These are phyloP conservation scores for Backusella psychrophila DNA, from an alignment of 192 early-diverging fungal genomes.

Conservation along the genomic window DNA sequence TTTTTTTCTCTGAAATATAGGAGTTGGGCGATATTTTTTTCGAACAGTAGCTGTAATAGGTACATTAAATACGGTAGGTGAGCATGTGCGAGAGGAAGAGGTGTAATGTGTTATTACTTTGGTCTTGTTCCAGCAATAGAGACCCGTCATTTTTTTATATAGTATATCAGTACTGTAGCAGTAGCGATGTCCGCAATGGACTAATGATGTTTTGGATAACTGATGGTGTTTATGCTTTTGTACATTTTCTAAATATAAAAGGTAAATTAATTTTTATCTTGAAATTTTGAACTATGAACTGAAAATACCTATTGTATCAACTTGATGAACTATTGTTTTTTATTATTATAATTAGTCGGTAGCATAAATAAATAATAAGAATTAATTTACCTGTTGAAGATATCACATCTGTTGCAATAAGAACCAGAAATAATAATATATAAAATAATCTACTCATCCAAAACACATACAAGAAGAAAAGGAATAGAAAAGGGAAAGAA, in stretches of 20 bases:
- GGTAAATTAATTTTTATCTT: background rate
- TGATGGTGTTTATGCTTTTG: background rate
- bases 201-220: background rate
- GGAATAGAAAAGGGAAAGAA: background rate
- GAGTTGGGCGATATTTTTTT: background rate
- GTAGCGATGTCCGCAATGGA: background rate
- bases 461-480: background rate
- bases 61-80: background rate
- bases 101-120: background rate
- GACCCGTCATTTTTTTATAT: background rate
- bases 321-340: background rate
- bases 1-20: conserved; percentile 2
- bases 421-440: background rate
- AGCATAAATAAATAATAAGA: background rate
- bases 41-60: background rate
- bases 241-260: background rate
- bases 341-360: background rate
- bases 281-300: background rate
- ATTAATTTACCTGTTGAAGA: background rate
- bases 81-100: background rate
- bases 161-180: background rate
- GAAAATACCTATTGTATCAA: background rate
- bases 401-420: background rate
- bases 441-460: background rate
- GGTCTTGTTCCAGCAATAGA: conserved; percentile 2